These are phyloP conservation scores for Hippophae rhamnoides DNA, from an alignment of 306 rosid species.

Conservation along the genomic window DNA sequence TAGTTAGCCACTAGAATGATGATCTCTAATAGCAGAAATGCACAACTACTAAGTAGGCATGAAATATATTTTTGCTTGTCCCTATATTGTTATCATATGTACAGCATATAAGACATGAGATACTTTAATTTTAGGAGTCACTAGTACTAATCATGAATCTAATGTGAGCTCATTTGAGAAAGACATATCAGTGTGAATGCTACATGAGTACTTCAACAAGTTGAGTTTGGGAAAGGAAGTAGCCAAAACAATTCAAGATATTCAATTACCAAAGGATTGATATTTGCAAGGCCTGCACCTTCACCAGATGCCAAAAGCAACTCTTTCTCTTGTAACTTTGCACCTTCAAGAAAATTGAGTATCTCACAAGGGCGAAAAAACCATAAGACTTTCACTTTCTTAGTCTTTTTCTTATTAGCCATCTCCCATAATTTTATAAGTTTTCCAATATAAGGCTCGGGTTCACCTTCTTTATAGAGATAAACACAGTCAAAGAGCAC, in stretches of 20 bases:
- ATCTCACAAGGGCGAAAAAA: slow-evolving; percentile 79
- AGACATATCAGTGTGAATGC: too few species aligned
- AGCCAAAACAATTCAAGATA: not conserved
- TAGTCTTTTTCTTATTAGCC: slow-evolving; percentile 30
- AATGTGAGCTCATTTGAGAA: too few species aligned
- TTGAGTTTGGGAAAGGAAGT: not conserved
- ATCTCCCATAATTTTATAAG: slow-evolving; percentile 64
- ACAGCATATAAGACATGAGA: too few species aligned
- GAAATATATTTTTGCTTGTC: not conserved
- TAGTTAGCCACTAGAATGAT: not conserved
- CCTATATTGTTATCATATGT: not conserved
- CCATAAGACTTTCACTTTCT: slow-evolving; percentile 69
- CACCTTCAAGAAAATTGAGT: slow-evolving; percentile 33
- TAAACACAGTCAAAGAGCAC: slow-evolving; percentile 57
- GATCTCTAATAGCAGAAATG: not conserved
- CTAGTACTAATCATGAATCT: too few species aligned
- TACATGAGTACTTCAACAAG: too few species aligned
- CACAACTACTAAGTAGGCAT: not conserved
- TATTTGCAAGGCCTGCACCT: slow-evolving; percentile 62
- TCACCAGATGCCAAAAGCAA: slow-evolving; percentile 75
- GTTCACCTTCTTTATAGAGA: slow-evolving; percentile 51
- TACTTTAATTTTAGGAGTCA: too few species aligned
- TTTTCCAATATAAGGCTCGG: slow-evolving; percentile 64
- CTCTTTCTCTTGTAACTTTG: slow-evolving; percentile 33
- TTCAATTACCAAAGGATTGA: slow-evolving; percentile 66